These are phyloP conservation scores for Colletotrichum acutatum DNA, from an alignment of 2,329 filamentous ascomycete genomes.

Conservation along the genomic window DNA sequence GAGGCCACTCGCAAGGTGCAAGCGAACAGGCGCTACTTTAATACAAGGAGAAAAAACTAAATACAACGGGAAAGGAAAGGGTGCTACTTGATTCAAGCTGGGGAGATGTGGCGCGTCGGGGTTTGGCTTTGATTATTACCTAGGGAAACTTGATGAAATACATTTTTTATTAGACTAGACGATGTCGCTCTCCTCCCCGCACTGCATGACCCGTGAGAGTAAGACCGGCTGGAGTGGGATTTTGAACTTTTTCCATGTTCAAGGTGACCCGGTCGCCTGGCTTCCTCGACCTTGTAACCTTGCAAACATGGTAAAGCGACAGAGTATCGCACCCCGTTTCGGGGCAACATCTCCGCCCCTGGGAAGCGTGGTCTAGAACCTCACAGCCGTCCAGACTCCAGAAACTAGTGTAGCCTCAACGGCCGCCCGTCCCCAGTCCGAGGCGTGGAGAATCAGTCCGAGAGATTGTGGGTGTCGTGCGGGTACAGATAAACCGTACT, in stretches of 20 bases:
- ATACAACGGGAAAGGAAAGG: conserved; percentile 12
- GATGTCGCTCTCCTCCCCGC: not conserved
- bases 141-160: conserved; percentile 24
- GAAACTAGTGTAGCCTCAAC: too few species aligned
- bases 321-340: not conserved
- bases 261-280: not conserved
- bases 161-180: conserved; percentile 18
- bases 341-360: not conserved
- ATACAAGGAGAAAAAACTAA: conserved; percentile 9
- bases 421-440: not conserved
- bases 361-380: not conserved
- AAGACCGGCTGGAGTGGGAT: not conserved
- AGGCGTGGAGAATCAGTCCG: not conserved
- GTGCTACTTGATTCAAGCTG: conserved; percentile 18
- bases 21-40: not conserved
- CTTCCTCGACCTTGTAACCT: not conserved
- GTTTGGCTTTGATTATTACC: conserved; percentile 32
- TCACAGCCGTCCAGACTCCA: not conserved
- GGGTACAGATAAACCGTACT: too few species aligned
- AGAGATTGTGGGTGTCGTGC: too few species aligned
- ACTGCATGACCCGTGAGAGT: not conserved
- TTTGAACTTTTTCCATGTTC: not conserved
- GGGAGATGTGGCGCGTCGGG: conserved; percentile 23
- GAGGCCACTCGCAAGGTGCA: not conserved
- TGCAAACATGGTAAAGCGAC: not conserved